Conservation (phyloP, 345 rosid genomes). For the Heritiera fomes region DNA sequence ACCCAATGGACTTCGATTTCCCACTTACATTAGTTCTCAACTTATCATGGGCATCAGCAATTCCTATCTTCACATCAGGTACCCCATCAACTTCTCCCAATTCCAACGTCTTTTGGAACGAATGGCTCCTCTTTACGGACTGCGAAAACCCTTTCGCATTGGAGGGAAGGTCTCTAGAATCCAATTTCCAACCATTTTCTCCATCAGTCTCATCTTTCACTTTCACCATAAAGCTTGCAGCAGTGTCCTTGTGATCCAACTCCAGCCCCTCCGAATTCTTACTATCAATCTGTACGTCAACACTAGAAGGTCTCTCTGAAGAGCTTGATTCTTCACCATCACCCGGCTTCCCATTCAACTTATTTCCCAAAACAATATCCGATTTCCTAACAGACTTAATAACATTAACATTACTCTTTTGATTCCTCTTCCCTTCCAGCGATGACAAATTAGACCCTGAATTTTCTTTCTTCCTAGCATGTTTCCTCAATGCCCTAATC, state of each 20-base stretch:
- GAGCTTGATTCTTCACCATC: conserved; percentile 56
- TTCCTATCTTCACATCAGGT: conserved; percentile 38
- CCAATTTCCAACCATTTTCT: conserved; percentile 36
- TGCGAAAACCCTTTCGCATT: conserved; percentile 31
- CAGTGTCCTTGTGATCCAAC: conserved; percentile 31
- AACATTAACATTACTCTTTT: conserved; percentile 36
- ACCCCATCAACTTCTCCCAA: conserved; percentile 31
- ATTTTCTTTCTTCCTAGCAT: conserved; percentile 47
- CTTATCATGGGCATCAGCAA: conserved; percentile 36
- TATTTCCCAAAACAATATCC: conserved; percentile 27
- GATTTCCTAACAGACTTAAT: conserved; percentile 35
- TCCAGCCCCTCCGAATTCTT: conserved; percentile 32
- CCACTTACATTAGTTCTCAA: conserved; percentile 37
- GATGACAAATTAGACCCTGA: conserved; percentile 33
- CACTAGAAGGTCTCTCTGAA: conserved; percentile 48
- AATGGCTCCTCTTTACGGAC: conserved; percentile 27
- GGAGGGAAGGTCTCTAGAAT: conserved; percentile 26
- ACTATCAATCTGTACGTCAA: conserved; percentile 41
- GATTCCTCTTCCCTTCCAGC: conserved; percentile 52
- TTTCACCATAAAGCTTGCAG: conserved; percentile 19
- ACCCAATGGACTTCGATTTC: conserved; percentile 33
- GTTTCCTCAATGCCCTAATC: conserved; percentile 49
- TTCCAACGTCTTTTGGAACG: conserved; percentile 27
- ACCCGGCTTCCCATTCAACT: conserved; percentile 49
- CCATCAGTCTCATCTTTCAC: conserved; percentile 31